Base-by-base conservation (phyloP, 257 asterid species). In the Coffea canephora region DNA sequence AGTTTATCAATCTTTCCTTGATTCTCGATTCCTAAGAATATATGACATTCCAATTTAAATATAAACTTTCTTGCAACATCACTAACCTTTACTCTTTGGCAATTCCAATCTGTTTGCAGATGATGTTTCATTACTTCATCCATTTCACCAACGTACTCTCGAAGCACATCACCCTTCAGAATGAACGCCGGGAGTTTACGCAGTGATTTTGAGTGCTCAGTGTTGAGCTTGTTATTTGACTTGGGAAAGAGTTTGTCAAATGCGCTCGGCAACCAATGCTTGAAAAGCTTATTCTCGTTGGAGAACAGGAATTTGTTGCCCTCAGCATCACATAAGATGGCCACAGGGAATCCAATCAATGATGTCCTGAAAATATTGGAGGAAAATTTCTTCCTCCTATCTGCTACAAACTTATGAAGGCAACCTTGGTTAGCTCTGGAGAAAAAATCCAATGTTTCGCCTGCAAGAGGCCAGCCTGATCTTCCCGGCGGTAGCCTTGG, bases 181-280 rank as follows among this genome's bases (percentile, higher is more conserved):
- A 80, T 71, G 54, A 75, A 0, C 48, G 77, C 13, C 4, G 14
- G n/a, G 9, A 18, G 8, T 55, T 57, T 57, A 3, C 84, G 66
- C n/a, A 77, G 15, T n/a, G 34, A 71, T 4, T 25, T 71, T 10
- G 77, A 23, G 70, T 80, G 79, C 25, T 80, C 73, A 6, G 0
- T 27, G 48, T 65, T 77, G 8, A 82, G 34, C 5, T 69, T 23
- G 3, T 71, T 71, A n/a, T 50, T 46, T 0, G 76, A 52, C 6
- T 76, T 62, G 10, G 84, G 84, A 67, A 80, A 71, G 0, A 84
- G 57, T 39, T 73, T 84, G 69, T 79, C 81, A 5, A 75, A 62
- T 2, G 74, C 34, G 12, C 81, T 52, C 5, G 71, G 79, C 79
- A 57, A 75, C 79, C 79, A 75, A 1, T 19, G 9, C 6, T 27